Percentiles rank a stretch among this genome's conserved stretches.
Evolutionary conservation across 2,329 filamentous ascomycete genomes (phyloP).

Genomic region (Zymoseptoria passerinii): DNA sequence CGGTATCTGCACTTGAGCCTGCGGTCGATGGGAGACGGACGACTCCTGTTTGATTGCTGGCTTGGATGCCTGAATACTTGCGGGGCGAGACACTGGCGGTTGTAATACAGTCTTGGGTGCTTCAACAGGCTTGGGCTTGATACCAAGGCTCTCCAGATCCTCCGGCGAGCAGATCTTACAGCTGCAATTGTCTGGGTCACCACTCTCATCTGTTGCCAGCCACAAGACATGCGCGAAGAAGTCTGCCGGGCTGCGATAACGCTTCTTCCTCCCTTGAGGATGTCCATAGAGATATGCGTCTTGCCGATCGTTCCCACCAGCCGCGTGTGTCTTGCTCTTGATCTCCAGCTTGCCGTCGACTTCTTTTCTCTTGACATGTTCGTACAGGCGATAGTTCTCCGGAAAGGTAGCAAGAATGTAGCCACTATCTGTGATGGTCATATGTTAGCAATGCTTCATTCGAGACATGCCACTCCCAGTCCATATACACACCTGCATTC

Average conservation of each 20-base stretch:
- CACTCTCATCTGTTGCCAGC: constrained; percentile 46
- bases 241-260: constrained; percentile 50
- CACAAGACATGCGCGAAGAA: constrained; percentile 54
- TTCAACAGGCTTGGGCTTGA: constrained; percentile 12
- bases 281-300: constrained; percentile 56
- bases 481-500: constrained; percentile 12
- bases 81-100: constrained; percentile 1
- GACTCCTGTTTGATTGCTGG: neutral
- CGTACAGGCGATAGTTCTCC: constrained; percentile 50
- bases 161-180: constrained; percentile 52
- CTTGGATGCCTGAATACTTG: neutral
- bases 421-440: constrained; percentile 28
- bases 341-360: constrained; percentile 38
- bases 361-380: constrained; percentile 47
- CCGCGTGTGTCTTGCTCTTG: constrained; percentile 42
- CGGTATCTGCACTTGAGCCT: constrained; percentile 6
- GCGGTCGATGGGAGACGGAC: neutral
- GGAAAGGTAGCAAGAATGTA: constrained; percentile 49
- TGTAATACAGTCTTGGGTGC: constrained; percentile 1
- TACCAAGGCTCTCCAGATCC: constrained; percentile 37
- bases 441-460: too few species aligned
- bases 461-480: too few species aligned
- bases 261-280: constrained; percentile 48
- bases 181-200: constrained; percentile 47
- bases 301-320: constrained; percentile 46